A percentile compares a stretch with the other conserved stretches of the same genome.
These are phyloP conservation scores for Drechslerella stenobrocha DNA, from an alignment of 2,329 filamentous ascomycete genomes.

Conservation along the genomic window DNA sequence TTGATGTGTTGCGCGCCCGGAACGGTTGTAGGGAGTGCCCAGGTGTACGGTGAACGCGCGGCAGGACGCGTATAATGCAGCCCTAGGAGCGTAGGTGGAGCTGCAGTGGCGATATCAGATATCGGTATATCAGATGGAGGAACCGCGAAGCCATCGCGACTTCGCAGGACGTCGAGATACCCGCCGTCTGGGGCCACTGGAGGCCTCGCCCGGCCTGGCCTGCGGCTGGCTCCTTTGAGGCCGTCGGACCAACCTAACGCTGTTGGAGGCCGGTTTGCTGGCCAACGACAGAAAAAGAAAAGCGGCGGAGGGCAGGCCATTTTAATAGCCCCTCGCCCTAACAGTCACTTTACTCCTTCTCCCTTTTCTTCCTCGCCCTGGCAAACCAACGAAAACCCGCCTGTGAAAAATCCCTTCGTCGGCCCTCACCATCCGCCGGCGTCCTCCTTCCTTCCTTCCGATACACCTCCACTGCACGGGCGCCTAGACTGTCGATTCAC, in stretches of 20 bases:
- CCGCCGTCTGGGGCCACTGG: too few relatives aligned
- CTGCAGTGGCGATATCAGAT: too few relatives aligned
- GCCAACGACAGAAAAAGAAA: not conserved
- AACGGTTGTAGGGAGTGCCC: not conserved
- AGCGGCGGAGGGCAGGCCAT: not conserved
- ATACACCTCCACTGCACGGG: too few relatives aligned
- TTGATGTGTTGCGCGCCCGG: not conserved
- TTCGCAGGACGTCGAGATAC: too few relatives aligned
- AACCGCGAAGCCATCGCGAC: too few relatives aligned
- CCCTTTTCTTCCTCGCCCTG: conserved; percentile 6
- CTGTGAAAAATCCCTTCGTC: not conserved
- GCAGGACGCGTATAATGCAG: too few relatives aligned
- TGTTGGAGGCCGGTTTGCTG: not conserved
- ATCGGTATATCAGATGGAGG: too few relatives aligned
- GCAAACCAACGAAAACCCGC: not conserved
- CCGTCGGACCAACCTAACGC: not conserved
- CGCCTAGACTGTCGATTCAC: too few relatives aligned
- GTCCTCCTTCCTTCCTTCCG: too few relatives aligned
- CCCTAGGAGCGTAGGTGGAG: too few relatives aligned
- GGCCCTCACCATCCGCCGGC: not conserved
- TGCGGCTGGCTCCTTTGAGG: not conserved
- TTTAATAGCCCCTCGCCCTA: conserved; percentile 7
- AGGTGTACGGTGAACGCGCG: not conserved
- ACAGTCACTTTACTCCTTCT: conserved; percentile 3
- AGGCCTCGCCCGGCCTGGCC: too few relatives aligned